A percentile compares a stretch with the other conserved stretches of the same genome.
phyloP scores from a whole-genome alignment of 805 yeast species.

The Starmerella roubikii region DNA sequence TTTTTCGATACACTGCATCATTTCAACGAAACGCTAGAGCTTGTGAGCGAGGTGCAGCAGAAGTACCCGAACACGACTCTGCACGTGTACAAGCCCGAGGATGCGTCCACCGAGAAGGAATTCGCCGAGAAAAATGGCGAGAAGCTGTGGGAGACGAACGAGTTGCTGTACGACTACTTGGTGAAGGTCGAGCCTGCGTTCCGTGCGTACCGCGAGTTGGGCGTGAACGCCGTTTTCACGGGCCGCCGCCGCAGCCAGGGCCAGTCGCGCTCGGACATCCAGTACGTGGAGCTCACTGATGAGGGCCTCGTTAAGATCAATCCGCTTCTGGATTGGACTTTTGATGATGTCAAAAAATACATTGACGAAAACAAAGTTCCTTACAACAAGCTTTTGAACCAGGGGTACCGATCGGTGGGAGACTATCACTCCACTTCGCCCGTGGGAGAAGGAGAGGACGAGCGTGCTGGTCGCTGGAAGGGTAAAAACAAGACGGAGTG shows the following conservation, averaged over 20 bases:
- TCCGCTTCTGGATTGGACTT: conserved; percentile 76
- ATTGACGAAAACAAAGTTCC: conserved; percentile 64
- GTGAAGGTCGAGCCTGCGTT: conserved; percentile 89
- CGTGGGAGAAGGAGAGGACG: conserved; percentile 83
- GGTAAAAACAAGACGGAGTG: conserved; percentile 88
- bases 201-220: conserved; percentile 61
- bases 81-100: conserved; percentile 56
- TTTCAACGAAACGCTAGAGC: conserved; percentile 80
- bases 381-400: conserved; percentile 66
- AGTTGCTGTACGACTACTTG: conserved; percentile 63
- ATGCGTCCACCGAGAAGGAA: conserved; percentile 41
- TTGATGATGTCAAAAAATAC: conserved; percentile 55
- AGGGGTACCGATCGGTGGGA: conserved; percentile 84
- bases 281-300: conserved; percentile 55
- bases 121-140: conserved; percentile 61
- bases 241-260: conserved; percentile 90
- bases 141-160: conserved; percentile 71
- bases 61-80: conserved; percentile 44
- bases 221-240: conserved; percentile 75
- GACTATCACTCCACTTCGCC: conserved; percentile 93
- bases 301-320: conserved; percentile 72
- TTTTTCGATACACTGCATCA: conserved; percentile 87
- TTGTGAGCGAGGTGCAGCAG: conserved; percentile 44
- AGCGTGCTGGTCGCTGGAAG: conserved; percentile 94
- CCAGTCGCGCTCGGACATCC: conserved; percentile 57